These are phyloP conservation scores for Starmera quercuum DNA, from an alignment of 805 yeast genomes.

Conservation along the genomic window DNA sequence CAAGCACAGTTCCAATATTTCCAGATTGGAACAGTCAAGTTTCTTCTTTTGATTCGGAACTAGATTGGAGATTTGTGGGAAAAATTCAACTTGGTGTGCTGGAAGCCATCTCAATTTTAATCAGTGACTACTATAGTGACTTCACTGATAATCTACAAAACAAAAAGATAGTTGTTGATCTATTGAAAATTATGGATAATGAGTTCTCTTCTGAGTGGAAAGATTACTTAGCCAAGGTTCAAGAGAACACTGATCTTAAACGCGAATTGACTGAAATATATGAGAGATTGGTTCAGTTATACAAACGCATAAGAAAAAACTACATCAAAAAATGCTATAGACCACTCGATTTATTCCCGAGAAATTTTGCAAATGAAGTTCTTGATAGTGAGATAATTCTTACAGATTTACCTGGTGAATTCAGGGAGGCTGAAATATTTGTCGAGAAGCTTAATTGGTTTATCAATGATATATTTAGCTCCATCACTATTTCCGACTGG, in stretches of 20 bases:
- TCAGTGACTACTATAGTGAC: constrained; percentile 66
- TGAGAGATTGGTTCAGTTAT: constrained; percentile 31
- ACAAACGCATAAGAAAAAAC: constrained; percentile 57
- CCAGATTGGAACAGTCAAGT: constrained; percentile 52
- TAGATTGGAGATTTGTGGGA: constrained; percentile 61
- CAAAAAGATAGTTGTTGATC: constrained; percentile 51
- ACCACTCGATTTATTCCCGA: constrained; percentile 32
- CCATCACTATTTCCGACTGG: constrained; percentile 70
- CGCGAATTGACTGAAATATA: constrained; percentile 22
- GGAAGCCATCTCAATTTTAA: constrained; percentile 65
- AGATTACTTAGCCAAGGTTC: constrained; percentile 18
- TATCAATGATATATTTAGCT: constrained; percentile 46
- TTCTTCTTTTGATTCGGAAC: constrained; percentile 32
- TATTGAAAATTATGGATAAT: constrained; percentile 60
- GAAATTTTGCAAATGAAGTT: constrained; percentile 1
- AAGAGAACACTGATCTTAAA: constrained; percentile 11
- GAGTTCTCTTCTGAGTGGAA: constrained; percentile 52
- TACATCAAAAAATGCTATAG: constrained; percentile 67
- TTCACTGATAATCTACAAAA: constrained; percentile 62
- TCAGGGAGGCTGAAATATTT: constrained; percentile 49
- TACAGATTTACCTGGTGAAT: constrained; percentile 24
- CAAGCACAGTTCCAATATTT: constrained; percentile 20
- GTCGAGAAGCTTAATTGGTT: constrained; percentile 57
- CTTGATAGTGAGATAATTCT: constrained; percentile 1
- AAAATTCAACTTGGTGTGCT: constrained; percentile 78